Conservation (phyloP, 179 eudicot species). For the Heliamphora pulchella region DNA sequence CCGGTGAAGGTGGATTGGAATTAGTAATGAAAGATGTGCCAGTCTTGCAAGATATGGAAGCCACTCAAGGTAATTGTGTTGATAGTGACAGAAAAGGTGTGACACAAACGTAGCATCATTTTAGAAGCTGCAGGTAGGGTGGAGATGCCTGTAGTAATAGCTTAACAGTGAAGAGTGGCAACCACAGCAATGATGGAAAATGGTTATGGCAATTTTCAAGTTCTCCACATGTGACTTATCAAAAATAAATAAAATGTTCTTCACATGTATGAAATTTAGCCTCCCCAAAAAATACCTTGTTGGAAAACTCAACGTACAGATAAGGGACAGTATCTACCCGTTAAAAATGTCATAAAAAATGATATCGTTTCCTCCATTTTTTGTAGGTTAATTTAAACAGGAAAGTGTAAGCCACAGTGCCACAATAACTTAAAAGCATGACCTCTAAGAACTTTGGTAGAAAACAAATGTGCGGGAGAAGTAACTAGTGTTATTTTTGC, state of each 20-base stretch:
- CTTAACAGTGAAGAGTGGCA: neutral
- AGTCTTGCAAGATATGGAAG: neutral
- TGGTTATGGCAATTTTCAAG: neutral
- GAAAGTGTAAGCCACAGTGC: neutral
- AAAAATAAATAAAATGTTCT: neutral
- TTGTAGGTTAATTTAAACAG: neutral
- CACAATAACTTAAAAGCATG: neutral
- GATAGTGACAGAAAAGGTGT: neutral
- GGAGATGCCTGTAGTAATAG: neutral
- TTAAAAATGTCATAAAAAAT: neutral
- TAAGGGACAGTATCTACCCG: neutral
- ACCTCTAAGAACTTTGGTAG: neutral
- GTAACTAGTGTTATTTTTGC: neutral
- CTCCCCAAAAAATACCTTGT: neutral
- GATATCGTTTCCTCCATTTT: neutral
- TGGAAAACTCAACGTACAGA: neutral
- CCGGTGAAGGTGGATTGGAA: neutral
- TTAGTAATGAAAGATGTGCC: neutral
- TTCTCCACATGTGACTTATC: neutral
- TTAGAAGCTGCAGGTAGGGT: neutral
- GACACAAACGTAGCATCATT: neutral
- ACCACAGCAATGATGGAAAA: neutral
- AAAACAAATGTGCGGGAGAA: conserved; percentile 1
- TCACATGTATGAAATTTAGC: too few relatives aligned
- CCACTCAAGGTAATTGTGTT: neutral